These are phyloP conservation scores for Escovopsis sp. DNA, from an alignment of 2,329 filamentous ascomycete genomes.

Conservation along the genomic window DNA sequence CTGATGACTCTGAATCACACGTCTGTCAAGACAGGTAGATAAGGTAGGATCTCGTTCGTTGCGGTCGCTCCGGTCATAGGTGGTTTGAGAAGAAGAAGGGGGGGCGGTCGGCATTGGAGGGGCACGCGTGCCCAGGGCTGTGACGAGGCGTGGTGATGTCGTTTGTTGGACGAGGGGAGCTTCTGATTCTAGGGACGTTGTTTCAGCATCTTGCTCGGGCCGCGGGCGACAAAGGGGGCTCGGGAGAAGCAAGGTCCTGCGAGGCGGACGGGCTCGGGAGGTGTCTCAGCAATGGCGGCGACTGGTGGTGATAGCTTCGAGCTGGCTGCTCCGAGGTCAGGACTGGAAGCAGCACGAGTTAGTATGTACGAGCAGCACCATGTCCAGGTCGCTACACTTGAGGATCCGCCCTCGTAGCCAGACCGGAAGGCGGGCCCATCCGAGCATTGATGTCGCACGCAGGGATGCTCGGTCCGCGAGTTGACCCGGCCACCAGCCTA, in stretches of 20 bases:
- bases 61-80: neutral
- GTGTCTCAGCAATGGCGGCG: slow-evolving; percentile 1
- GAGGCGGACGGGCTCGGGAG: neutral
- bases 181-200: slow-evolving; percentile 10
- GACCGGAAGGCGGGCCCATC: no score
- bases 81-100: neutral
- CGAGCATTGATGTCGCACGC: neutral
- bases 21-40: slow-evolving; percentile 2
- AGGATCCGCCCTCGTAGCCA: no score
- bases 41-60: neutral
- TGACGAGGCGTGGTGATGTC: slow-evolving; percentile 5
- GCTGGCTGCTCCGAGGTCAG: no score
- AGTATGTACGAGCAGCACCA: no score
- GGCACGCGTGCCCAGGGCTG: no score
- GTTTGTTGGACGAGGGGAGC: slow-evolving; percentile 8
- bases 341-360: no score
- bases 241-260: neutral
- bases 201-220: slow-evolving; percentile 15
- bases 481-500: slow-evolving; percentile 13
- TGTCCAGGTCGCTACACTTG: no score
- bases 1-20: slow-evolving; percentile 17
- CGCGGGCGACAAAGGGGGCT: slow-evolving; percentile 4
- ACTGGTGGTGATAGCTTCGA: no score
- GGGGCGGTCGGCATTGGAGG: neutral
- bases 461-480: slow-evolving; percentile 18